Percentiles rank a stretch among this genome's conserved stretches.
Evolutionary conservation across 805 yeast species (phyloP).

Genomic region (Pichia thaimueangensis): DNA sequence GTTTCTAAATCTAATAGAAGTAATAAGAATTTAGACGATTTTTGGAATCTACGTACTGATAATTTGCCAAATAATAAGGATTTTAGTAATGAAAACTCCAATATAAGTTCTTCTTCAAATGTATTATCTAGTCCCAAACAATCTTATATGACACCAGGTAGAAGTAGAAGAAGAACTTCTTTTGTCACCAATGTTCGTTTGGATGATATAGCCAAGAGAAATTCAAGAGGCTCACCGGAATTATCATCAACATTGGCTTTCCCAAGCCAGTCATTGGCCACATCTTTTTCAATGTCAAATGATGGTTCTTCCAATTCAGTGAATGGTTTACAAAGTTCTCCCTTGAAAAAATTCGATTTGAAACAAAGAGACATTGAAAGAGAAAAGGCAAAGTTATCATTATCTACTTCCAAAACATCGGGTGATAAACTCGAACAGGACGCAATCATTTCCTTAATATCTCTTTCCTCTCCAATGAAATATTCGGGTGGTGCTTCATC

Average conservation of each 20-base stretch:
- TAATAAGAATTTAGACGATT: slow-evolving; percentile 20
- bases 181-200: slow-evolving; percentile 17
- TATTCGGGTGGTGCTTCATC: slow-evolving; percentile 12
- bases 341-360: slow-evolving; percentile 11
- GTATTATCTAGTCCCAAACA: slow-evolving; percentile 5
- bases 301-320: neutral
- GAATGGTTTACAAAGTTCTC: slow-evolving; percentile 9
- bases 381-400: neutral
- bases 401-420: slow-evolving; percentile 13
- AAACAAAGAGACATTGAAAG: neutral
- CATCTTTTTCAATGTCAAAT: neutral
- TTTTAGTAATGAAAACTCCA: neutral
- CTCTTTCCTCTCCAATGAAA: slow-evolving; percentile 44
- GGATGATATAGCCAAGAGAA: slow-evolving; percentile 26
- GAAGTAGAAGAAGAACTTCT: slow-evolving; percentile 14
- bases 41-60: slow-evolving; percentile 25
- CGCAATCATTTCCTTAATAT: slow-evolving; percentile 50
- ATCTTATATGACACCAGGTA: neutral
- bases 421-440: slow-evolving; percentile 44
- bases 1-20: no score
- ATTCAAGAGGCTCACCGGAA: slow-evolving; percentile 11
- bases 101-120: no score
- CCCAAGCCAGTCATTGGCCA: neutral
- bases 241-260: neutral
- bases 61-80: slow-evolving; percentile 17